Conservation (phyloP, 2,329 filamentous ascomycete species). For the Aspergillus hiratsukae region DNA sequence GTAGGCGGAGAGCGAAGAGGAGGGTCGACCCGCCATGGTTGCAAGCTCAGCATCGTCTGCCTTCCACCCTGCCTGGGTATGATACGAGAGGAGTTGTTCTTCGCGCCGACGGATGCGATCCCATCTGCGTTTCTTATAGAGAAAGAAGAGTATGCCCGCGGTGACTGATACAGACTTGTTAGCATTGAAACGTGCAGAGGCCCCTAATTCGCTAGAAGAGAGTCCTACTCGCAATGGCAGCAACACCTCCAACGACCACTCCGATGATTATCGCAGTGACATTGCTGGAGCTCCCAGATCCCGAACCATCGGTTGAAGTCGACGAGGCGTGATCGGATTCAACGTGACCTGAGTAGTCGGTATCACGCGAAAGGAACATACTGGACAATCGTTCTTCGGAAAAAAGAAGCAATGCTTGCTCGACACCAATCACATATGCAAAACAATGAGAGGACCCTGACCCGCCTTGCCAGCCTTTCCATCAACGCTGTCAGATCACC, state of each 20-base stretch:
- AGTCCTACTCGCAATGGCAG: slow-evolving; percentile 21
- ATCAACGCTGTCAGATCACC: not conserved
- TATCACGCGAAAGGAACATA: not conserved
- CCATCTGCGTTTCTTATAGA: slow-evolving; percentile 21
- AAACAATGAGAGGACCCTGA: not conserved
- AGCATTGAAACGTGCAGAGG: not conserved
- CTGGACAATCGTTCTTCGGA: not conserved
- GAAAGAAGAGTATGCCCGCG: slow-evolving; percentile 19
- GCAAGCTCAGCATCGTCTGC: slow-evolving; percentile 3
- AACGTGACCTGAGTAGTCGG: not conserved
- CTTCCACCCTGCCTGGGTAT: slow-evolving; percentile 1
- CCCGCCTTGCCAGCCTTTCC: not conserved
- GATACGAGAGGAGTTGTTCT: slow-evolving; percentile 12
- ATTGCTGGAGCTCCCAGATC: not conserved
- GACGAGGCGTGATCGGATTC: not conserved
- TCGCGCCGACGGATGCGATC: slow-evolving; percentile 19
- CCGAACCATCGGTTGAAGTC: not conserved
- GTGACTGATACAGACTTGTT: slow-evolving; percentile 16
- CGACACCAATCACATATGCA: not conserved
- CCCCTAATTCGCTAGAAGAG: not conserved
- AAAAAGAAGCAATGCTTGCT: not conserved
- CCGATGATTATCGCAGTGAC: slow-evolving; percentile 22
- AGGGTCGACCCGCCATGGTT: slow-evolving; percentile 7
- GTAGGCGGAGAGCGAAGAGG: slow-evolving; percentile 1
- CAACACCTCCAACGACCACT: slow-evolving; percentile 25